Evolutionary conservation across 2,329 filamentous ascomycete species (phyloP), one percentile per base, ranked within the genome.

Genomic region (Cladosporium sp.): DNA sequence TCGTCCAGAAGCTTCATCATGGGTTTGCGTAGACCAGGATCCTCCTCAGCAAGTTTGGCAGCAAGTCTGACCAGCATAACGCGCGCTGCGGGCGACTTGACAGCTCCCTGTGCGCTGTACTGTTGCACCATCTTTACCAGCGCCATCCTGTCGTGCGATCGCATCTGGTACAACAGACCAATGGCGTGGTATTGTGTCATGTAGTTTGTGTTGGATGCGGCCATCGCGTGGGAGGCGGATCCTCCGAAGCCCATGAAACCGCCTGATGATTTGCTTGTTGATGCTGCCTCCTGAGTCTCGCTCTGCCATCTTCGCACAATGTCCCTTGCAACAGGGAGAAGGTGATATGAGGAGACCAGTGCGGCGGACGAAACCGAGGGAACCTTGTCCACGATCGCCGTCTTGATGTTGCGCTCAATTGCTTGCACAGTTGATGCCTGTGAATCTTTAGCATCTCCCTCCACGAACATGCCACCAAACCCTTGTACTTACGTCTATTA

Each of bases 121-220:
- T 99, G 95, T 82, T 99, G 95, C n/a, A 99, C 94, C 95, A 99
- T 98, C 86, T 99, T 99, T 67, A 98, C 94, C 73, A 99, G 82
- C 25, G 95, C 93, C 95, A 99, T 99, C 74, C 95, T 89, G 79
- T 99, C 95, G 78, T 97, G 93, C 74, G 91, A 91, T 75, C 95
- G 91, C 92, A 98, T 98, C 81, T 98, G 94, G 79, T 98, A 99
- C 53, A 99, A 82, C 63, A 99, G 86, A 69, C 95, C 95, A 81
- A 99, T 97, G 69, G 95, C 95, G 79, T 99, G 95, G 79, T 99
- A 99, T 79, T 99, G 95, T 65, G 92, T 91, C 93, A 98, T 98
- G 76, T 91, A 96, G 71, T 95, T 98, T 75, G 93, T 94, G 81
- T 93, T 93, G 68, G 85, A 82, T 57, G 86, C 84, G 66, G 85